Evolutionary conservation across 176 grass and related monocot genomes (phyloP).

Genomic region (Ensete ventricosum): DNA sequence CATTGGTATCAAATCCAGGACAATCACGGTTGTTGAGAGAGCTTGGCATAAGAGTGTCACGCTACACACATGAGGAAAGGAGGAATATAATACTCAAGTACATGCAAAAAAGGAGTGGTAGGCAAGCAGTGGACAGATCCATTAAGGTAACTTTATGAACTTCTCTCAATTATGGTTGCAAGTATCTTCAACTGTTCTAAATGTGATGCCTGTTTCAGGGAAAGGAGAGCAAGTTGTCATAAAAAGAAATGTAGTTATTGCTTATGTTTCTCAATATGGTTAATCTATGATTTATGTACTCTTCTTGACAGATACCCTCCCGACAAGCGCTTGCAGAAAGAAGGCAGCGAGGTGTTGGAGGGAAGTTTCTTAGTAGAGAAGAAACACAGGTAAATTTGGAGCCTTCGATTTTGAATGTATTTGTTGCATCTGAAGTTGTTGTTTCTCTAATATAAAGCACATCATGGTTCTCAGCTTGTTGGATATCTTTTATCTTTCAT

Average conservation of each 20-base stretch:
- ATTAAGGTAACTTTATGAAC: conserved; percentile 42
- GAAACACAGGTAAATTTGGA: conserved; percentile 46
- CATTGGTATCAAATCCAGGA: conserved; percentile 13
- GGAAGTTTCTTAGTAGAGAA: conserved; percentile 84
- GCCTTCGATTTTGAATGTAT: neutral
- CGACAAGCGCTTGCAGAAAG: conserved; percentile 80
- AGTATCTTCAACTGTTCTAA: no score
- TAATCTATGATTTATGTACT: neutral
- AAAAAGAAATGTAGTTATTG: neutral
- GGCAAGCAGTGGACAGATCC: conserved; percentile 51
- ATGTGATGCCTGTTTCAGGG: neutral
- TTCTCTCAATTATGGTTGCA: neutral
- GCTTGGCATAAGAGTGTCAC: conserved; percentile 68
- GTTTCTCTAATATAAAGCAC: neutral
- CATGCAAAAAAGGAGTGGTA: conserved; percentile 86
- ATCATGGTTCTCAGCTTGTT: neutral
- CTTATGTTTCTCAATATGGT: neutral
- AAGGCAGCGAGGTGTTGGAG: conserved; percentile 58
- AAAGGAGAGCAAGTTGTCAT: neutral
- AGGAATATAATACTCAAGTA: conserved; percentile 91
- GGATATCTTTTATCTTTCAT: neutral
- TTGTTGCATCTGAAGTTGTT: neutral
- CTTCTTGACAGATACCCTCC: conserved; percentile 47
- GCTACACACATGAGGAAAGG: conserved; percentile 88
- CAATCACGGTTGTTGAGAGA: conserved; percentile 66